Evolutionary conservation across 495 filamentous ascomycete genomes (phyloP).

Genomic region (Antarctomyces pellizariae): DNA sequence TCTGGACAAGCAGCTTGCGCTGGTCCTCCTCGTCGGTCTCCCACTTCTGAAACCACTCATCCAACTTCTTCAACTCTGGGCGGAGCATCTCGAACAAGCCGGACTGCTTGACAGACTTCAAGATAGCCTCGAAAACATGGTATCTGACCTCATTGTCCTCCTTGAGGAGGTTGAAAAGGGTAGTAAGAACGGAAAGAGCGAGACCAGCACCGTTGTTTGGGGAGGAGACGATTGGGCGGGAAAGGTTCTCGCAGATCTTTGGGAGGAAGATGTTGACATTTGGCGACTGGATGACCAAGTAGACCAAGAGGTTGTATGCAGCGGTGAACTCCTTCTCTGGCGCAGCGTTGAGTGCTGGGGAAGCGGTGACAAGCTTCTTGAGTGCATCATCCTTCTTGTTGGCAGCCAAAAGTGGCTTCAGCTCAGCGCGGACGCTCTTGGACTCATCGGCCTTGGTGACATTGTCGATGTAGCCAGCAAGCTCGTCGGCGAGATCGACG

Average conservation of each 20-base stretch:
- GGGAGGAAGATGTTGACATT: conserved; percentile 69
- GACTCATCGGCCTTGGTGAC: conserved; percentile 29
- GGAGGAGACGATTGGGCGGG: conserved; percentile 64
- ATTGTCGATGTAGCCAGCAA: conserved; percentile 59
- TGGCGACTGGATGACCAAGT: conserved; percentile 67
- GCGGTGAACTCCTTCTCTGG: conserved; percentile 91
- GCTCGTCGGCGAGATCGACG: conserved; percentile 69
- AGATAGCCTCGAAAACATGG: conserved; percentile 67
- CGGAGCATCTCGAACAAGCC: conserved; percentile 58
- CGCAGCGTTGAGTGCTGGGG: conserved; percentile 44
- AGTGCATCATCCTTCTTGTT: conserved; percentile 67
- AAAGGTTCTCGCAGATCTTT: conserved; percentile 66
- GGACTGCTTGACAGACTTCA: conserved; percentile 50
- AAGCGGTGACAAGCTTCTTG: conserved; percentile 64
- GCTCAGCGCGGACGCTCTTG: conserved; percentile 36
- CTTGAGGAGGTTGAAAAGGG: conserved; percentile 86
- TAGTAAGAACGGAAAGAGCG: conserved; percentile 69
- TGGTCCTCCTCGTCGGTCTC: conserved; percentile 57
- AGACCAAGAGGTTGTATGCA: conserved; percentile 86
- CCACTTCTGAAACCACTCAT: conserved; percentile 66
- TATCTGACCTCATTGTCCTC: conserved; percentile 53
- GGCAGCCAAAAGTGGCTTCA: conserved; percentile 45
- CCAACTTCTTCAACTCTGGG: conserved; percentile 53
- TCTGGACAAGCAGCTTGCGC: conserved; percentile 54
- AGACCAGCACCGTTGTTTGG: conserved; percentile 64